phyloP scores from a whole-genome alignment of 2,329 filamentous ascomycete genomes.

The Botryosphaeria agaves region DNA sequence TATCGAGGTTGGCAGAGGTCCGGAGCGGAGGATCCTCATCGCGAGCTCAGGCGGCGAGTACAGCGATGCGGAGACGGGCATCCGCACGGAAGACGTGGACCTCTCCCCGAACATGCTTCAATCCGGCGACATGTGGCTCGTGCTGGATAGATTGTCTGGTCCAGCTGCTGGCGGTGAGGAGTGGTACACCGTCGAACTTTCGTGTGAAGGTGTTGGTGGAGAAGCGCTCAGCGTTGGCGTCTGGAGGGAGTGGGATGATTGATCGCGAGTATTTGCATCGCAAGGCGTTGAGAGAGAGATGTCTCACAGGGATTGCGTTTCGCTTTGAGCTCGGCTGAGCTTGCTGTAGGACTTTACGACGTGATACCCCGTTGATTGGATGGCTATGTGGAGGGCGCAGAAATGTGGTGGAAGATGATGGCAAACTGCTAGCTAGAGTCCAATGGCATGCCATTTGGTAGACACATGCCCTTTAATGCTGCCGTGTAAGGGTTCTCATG shows the following conservation, averaged over 20 bases:
- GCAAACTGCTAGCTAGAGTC: no score
- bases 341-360: no score
- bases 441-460: no score
- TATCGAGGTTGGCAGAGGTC: conserved; percentile 55
- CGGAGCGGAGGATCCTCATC: conserved; percentile 46
- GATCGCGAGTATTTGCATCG: conserved; percentile 1
- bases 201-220: conserved; percentile 25
- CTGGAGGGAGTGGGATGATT: conserved; percentile 26
- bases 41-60: conserved; percentile 59
- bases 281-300: conserved; percentile 1
- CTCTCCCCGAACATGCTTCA: conserved; percentile 44
- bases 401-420: no score
- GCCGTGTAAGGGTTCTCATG: no score
- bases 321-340: no score
- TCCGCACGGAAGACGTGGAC: conserved; percentile 60
- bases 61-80: conserved; percentile 44
- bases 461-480: no score
- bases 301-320: not conserved
- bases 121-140: conserved; percentile 52
- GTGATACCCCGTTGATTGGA: no score
- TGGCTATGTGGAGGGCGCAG: no score
- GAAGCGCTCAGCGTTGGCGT: conserved; percentile 22
- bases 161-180: conserved; percentile 27
- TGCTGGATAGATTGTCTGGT: conserved; percentile 63
- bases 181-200: conserved; percentile 32